phyloP scores from a whole-genome alignment of 306 rosid species.

The Crotalaria pallida region DNA sequence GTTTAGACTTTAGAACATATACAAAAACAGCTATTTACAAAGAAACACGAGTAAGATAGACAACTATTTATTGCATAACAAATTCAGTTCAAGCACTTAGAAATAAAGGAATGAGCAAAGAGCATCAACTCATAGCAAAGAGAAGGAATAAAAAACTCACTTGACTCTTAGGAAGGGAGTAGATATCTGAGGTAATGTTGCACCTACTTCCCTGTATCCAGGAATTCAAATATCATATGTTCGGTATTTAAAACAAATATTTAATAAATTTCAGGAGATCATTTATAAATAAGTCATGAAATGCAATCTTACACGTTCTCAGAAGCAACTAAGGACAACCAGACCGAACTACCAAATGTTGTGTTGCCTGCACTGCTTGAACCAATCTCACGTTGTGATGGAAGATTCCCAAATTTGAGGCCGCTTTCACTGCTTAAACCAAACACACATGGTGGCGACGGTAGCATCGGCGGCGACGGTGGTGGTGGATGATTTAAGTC shows the following conservation, averaged over 20 bases:
- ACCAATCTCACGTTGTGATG: neutral
- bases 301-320: constrained; percentile 39
- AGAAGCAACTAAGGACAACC: constrained; percentile 67
- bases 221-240: constrained; percentile 19
- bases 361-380: constrained; percentile 4
- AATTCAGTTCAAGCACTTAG: neutral
- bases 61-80: neutral
- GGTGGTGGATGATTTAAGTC: constrained; percentile 35
- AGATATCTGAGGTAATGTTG: constrained; percentile 52
- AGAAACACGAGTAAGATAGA: neutral
- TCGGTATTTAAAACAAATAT: neutral
- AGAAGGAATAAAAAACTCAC: constrained; percentile 38
- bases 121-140: neutral
- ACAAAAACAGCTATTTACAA: neutral
- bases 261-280: neutral
- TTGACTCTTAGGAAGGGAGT: constrained; percentile 43
- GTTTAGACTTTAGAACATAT: neutral
- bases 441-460: constrained; percentile 18
- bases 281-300: neutral
- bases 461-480: no score
- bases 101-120: neutral
- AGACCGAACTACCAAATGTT: constrained; percentile 19
- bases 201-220: constrained; percentile 37
- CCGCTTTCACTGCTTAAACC: neutral
- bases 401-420: no score